Percentiles rank a stretch among this genome's conserved stretches.
Evolutionary conservation across 2,329 filamentous ascomycete genomes (phyloP).

Genomic region (Sporothrix pallida): DNA sequence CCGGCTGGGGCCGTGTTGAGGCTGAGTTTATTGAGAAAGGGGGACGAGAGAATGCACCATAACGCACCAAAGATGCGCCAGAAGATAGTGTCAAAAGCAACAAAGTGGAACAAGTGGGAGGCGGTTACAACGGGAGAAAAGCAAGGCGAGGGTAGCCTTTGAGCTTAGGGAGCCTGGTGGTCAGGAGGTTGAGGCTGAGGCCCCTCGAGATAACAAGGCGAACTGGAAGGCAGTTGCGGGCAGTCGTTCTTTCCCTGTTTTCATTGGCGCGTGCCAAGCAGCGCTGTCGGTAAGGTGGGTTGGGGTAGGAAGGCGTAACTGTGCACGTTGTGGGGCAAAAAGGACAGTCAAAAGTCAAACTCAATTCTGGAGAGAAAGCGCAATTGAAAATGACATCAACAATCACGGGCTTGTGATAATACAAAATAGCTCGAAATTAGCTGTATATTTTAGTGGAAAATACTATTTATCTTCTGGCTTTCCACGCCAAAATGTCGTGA

Average conservation of each 20-base stretch:
- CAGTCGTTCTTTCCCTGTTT: neutral
- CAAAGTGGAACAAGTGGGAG: neutral
- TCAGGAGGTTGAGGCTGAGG: conserved; percentile 5
- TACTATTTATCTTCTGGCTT: too few species aligned
- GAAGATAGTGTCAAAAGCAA: neutral
- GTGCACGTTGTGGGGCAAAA: neutral
- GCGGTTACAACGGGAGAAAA: neutral
- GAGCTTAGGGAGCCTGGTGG: neutral
- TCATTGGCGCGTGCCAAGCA: conserved; percentile 10
- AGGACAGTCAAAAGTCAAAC: too few species aligned
- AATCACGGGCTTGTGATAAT: neutral
- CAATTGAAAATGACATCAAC: neutral
- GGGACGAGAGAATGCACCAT: too few species aligned
- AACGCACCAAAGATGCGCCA: neutral
- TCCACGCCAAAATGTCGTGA: too few species aligned
- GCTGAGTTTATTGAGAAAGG: neutral
- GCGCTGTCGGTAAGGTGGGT: neutral
- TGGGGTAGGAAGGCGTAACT: conserved; percentile 16
- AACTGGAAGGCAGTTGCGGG: neutral
- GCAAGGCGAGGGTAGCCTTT: neutral
- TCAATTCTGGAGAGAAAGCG: neutral
- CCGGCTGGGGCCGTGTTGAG: conserved; percentile 1
- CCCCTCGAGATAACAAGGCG: conserved; percentile 9
- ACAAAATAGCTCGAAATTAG: too few species aligned
- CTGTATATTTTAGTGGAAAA: too few species aligned